A percentile compares a stretch with the other conserved stretches of the same genome.
These are phyloP conservation scores for Petunia hybrid DNA, from an alignment of 305 asterid genomes.

Conservation along the genomic window DNA sequence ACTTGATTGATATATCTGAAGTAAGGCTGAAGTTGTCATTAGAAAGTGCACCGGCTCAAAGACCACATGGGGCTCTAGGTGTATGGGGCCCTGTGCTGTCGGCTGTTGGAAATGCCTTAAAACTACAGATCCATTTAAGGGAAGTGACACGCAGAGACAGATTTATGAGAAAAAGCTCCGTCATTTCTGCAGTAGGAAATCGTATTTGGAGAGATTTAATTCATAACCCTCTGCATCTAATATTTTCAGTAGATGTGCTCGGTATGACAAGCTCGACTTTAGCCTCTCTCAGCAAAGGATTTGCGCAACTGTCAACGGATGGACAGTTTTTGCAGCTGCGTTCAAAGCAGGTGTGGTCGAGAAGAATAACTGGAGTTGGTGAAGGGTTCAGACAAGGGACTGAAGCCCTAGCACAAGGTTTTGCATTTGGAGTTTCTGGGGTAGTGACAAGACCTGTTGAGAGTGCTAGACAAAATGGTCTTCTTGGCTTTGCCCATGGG, in stretches of 20 bases:
- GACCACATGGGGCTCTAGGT: conserved; percentile 95
- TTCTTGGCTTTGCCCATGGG: conserved; percentile 98
- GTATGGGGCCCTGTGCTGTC: conserved; percentile 98
- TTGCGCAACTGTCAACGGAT: conserved; percentile 98
- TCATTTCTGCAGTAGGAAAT: conserved; percentile 71
- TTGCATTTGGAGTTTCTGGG: conserved; percentile 97
- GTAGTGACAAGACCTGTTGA: conserved; percentile 94
- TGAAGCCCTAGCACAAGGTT: conserved; percentile 98
- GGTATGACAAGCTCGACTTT: conserved; percentile 99
- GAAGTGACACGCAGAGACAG: conserved; percentile 86
- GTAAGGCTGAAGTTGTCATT: conserved; percentile 84
- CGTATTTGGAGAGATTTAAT: conserved; percentile 97
- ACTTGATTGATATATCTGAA: conserved; percentile 95
- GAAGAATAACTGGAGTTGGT: conserved; percentile 98
- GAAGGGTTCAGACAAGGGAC: conserved; percentile 98
- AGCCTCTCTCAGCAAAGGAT: conserved; percentile 98
- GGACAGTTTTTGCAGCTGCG: conserved; percentile 97
- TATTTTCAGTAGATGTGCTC: conserved; percentile 93
- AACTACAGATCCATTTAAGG: conserved; percentile 95
- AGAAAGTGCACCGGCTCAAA: conserved; percentile 92
- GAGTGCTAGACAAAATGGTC: conserved; percentile 95
- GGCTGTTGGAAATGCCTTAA: conserved; percentile 96
- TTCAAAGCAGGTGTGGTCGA: conserved; percentile 97
- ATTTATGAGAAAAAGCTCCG: conserved; percentile 87
- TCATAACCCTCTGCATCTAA: conserved; percentile 92